Conservation (phyloP, 2,329 filamentous ascomycete species). For the Thelonectria olida region DNA sequence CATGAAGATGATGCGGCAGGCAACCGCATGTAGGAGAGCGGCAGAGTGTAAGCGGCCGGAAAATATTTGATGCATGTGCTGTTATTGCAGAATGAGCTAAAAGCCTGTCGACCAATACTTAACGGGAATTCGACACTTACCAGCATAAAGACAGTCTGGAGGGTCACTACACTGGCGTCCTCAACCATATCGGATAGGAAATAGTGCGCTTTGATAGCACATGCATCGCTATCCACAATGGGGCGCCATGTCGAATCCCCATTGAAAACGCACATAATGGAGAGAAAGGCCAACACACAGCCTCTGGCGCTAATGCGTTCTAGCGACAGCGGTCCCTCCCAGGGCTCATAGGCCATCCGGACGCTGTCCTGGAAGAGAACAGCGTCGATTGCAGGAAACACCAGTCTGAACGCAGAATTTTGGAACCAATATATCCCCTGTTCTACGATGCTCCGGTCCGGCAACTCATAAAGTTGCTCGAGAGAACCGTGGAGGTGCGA, state of each 20-base stretch:
- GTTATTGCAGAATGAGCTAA: background rate
- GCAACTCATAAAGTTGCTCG: conserved; percentile 23
- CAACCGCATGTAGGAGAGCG: conserved; percentile 52
- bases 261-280: conserved; percentile 42
- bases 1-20: conserved; percentile 57
- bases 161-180: conserved; percentile 50
- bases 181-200: conserved; percentile 53
- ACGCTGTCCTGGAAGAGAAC: conserved; percentile 56
- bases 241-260: conserved; percentile 18
- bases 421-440: conserved; percentile 34
- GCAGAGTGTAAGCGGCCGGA: conserved; percentile 55
- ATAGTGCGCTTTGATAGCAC: conserved; percentile 49
- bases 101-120: background rate
- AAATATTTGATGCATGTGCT: conserved; percentile 55
- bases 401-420: conserved; percentile 47
- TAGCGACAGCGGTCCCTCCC: conserved; percentile 22
- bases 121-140: conserved; percentile 41
- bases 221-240: conserved; percentile 50
- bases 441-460: conserved; percentile 40
- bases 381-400: conserved; percentile 58
- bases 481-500: conserved; percentile 1
- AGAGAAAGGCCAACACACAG: conserved; percentile 58
- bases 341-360: conserved; percentile 51
- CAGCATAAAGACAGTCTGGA: conserved; percentile 57
- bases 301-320: conserved; percentile 49